These are phyloP conservation scores for Gymnopilus junonius DNA, from an alignment of 768 basidiomycete genomes.

Conservation along the genomic window DNA sequence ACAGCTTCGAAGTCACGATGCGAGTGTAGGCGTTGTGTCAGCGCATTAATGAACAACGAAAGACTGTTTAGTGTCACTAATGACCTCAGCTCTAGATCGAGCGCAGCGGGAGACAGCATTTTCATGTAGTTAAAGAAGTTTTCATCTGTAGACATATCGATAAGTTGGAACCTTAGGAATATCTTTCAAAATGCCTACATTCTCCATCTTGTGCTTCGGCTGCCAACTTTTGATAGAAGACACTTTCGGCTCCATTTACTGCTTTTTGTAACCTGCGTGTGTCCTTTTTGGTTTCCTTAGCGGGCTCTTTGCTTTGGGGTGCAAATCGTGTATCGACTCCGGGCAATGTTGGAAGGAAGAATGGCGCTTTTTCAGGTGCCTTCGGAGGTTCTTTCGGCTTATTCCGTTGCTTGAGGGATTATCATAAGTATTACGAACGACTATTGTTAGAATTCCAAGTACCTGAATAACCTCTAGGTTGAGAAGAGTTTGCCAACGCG, in stretches of 20 bases:
- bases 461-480: constrained; percentile 95
- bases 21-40: constrained; percentile 72
- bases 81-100: constrained; percentile 90
- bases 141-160: constrained; percentile 59
- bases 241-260: constrained; percentile 58
- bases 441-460: constrained; percentile 20
- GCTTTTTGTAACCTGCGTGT: constrained; percentile 59
- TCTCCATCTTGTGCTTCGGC: constrained; percentile 59
- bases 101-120: constrained; percentile 84
- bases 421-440: not conserved
- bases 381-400: constrained; percentile 97
- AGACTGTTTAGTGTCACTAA: constrained; percentile 69
- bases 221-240: constrained; percentile 69
- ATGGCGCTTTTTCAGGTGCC: constrained; percentile 93
- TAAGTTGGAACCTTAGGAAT: not conserved
- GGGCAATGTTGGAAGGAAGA: constrained; percentile 93
- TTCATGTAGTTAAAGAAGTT: constrained; percentile 85
- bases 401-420: constrained; percentile 77
- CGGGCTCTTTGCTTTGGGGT: constrained; percentile 43
- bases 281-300: constrained; percentile 41
- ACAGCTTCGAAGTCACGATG: constrained; percentile 95
- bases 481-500: constrained; percentile 95
- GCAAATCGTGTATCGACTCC: constrained; percentile 88
- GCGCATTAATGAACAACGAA: constrained; percentile 70
- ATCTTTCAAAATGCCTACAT: constrained; percentile 56